Evolutionary conservation across 768 basidiomycete genomes (phyloP), one percentile per base, ranked within the genome.

Genomic region (Boletales sp.): DNA sequence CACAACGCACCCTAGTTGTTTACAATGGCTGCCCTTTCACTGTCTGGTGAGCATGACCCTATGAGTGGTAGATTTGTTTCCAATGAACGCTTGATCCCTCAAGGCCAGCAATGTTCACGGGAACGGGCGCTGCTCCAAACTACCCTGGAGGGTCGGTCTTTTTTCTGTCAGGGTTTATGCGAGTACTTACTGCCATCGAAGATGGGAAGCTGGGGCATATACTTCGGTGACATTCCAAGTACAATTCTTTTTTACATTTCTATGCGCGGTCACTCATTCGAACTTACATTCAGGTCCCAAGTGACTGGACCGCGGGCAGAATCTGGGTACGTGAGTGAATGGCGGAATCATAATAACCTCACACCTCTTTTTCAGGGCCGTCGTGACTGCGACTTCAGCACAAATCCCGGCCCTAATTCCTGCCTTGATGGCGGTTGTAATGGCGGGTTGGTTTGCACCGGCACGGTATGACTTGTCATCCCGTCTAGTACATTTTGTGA

Each of bases 341-440:
- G 15, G 39, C 2, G 3, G 2, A 18, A 9, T 34, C 15, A 12
- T 9, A 34, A 15, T 40, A 29, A 59, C 47, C 39, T 40, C 19
- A 47, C 8, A 3, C 11, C 44, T 40, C 32, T 2, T 38, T 14
- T 50, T 31, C 44, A 75, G 74, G 74, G 69, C 40, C 77, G 84
- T 24, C 78, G 80, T 17, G 65, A 84, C 58, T 87, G 86, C 55
- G 69, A 86, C 65, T 87, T 87, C 59, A 69, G 65, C 45, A 68
- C 54, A 37, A 74, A 75, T 57, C 74, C 73, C 36, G 81, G 77
- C 19, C 70, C 69, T 5, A 81, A 75, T 54, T 80, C 81, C 13
- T 88, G 86, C 55, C 54, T 80, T 17, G 73, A 75, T 48, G 86
- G 86, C 36, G 83, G 83, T 42, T 87, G 86, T 60, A 83, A 82